Percentiles rank a stretch among this genome's conserved stretches.
phyloP scores from a whole-genome alignment of 495 filamentous ascomycete genomes.

The Aspergillus bridgeri region DNA sequence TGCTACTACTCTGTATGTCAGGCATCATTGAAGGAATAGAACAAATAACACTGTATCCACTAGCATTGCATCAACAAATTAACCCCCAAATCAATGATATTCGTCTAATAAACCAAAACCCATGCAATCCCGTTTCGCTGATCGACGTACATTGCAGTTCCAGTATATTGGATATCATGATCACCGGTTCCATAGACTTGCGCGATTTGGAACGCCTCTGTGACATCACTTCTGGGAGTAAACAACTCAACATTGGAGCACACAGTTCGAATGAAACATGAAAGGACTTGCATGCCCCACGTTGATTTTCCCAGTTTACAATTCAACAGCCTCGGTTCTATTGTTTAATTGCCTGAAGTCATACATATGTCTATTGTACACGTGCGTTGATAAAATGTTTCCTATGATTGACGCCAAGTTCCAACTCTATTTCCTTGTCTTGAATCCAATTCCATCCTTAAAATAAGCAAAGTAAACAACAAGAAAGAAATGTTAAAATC shows the following conservation, averaged over 20 bases:
- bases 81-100: no score
- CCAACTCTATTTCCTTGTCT: neutral
- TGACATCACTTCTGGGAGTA: neutral
- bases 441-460: neutral
- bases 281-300: neutral
- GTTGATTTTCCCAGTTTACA: neutral
- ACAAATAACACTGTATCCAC: no score
- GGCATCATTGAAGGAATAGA: no score
- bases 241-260: neutral
- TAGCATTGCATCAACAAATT: no score
- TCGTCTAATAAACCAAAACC: neutral
- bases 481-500: neutral
- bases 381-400: neutral
- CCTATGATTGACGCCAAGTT: neutral
- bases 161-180: neutral
- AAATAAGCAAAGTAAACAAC: neutral
- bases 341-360: neutral
- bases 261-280: neutral
- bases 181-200: neutral
- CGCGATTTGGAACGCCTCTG: neutral
- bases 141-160: no score
- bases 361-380: neutral
- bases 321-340: neutral
- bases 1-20: no score
- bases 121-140: no score